A percentile compares a stretch with the other conserved stretches of the same genome.
Evolutionary conservation across 2,329 filamentous ascomycete genomes (phyloP).

Genomic region (Aspergillus sp.): DNA sequence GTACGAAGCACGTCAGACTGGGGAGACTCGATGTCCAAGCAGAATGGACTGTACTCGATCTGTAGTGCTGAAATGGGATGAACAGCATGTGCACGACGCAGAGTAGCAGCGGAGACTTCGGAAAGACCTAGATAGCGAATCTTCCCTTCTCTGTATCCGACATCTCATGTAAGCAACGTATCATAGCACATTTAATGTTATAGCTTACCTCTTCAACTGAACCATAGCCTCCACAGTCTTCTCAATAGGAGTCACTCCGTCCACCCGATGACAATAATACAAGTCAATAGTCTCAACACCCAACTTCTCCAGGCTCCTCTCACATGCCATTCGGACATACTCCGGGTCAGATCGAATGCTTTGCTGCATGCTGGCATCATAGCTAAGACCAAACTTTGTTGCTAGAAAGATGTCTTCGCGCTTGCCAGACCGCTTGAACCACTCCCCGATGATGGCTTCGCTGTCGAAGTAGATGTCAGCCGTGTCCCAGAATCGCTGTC

Average conservation of each 20-base stretch:
- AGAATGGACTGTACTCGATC: constrained; percentile 55
- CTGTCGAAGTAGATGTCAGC: constrained; percentile 36
- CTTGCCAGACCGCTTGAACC: constrained; percentile 43
- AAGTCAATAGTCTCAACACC: constrained; percentile 44
- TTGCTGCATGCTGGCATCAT: constrained; percentile 17
- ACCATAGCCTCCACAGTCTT: constrained; percentile 48
- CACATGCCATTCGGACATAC: constrained; percentile 39
- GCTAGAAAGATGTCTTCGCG: constrained; percentile 45
- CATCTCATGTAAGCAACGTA: too few species aligned
- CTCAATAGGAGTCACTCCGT: constrained; percentile 47
- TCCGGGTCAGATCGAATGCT: constrained; percentile 39
- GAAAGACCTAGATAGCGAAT: constrained; percentile 53
- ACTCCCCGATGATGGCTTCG: constrained; percentile 38
- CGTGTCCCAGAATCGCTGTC: constrained; percentile 36
- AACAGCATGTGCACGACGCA: constrained; percentile 53
- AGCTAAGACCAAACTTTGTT: constrained; percentile 40
- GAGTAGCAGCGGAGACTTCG: constrained; percentile 46
- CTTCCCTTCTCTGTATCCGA: constrained; percentile 45
- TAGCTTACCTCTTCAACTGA: constrained; percentile 42
- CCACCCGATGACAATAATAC: constrained; percentile 49
- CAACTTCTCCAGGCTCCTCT: constrained; percentile 38
- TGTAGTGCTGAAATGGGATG: constrained; percentile 53
- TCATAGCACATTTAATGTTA: too few species aligned
- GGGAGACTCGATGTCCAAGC: constrained; percentile 49
- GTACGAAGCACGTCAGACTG: constrained; percentile 55